Base-by-base conservation (phyloP, 176 grass and related monocot species). In the Cenchrus americanus region DNA sequence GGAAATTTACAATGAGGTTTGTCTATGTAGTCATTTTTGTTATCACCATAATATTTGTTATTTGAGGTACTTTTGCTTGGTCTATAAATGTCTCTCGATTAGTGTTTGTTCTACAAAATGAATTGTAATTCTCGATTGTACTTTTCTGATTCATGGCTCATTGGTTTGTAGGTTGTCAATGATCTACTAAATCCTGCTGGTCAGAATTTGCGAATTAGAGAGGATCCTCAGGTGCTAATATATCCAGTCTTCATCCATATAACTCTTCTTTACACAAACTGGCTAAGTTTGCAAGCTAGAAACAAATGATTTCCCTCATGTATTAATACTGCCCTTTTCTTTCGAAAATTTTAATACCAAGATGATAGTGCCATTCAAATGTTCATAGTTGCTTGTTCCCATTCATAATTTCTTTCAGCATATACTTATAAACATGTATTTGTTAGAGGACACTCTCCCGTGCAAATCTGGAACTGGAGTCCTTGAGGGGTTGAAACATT, bases 1-100 rank as follows among this genome's bases (percentile, higher is more conserved):
- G 91, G 97, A 99, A 92, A 99, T 99, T 91, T 99, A 99, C 84
- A 99, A 99, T 64, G 97, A 99, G 97, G 94, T 97, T 84, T 88
- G 87, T 86, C 14, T 14, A 34, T 57, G 5, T 43, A 55, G 53
- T 82, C 32, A 34, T 82, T 49, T 74, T 83, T 83, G 60, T 60
- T 15, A 19, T 62, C 23, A 59, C 69, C 60, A 62, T 89, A 81
- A 43, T 73, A 76, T 1, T 83, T 78, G 7, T 84, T 32, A n/a
- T 55, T 67, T 50, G 42, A 87, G 26, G 50, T 37, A 51, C n/a
- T 61, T 90, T 19, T 79, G 24, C 48, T 26, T 74, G 24, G 34
- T 48, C 6, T 24, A 47, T 73, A 73, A 51, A 75, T 48, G 30
- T 69, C 10, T 55, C 27, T 54, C 15, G 51, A 60, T 17, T 52